phyloP scores from a whole-genome alignment of 1,284 basidiomycete species.

The Taiwanofungus camphoratus region DNA sequence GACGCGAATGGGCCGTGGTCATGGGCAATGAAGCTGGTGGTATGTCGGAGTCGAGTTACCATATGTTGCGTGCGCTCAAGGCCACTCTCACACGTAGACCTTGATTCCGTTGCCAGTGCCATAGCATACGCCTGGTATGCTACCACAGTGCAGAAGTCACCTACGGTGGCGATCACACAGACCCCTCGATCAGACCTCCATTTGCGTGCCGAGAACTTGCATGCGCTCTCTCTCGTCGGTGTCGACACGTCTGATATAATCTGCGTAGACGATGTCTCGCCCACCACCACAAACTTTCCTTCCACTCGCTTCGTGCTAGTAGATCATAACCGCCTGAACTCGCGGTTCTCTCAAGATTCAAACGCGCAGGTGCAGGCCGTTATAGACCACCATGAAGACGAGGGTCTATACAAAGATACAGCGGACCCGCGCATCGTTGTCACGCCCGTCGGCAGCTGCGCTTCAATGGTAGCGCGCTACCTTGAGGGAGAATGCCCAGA shows the following conservation, averaged over 20 bases:
- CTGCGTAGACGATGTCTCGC: slow-evolving; percentile 49
- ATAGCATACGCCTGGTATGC: slow-evolving; percentile 76
- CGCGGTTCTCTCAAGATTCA: slow-evolving; percentile 41
- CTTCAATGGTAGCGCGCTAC: slow-evolving; percentile 66
- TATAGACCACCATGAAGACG: slow-evolving; percentile 94
- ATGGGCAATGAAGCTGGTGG: slow-evolving; percentile 94
- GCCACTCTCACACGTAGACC: slow-evolving; percentile 48
- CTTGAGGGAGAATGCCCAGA: slow-evolving; percentile 35
- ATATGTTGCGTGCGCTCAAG: not conserved
- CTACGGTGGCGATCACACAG: slow-evolving; percentile 72
- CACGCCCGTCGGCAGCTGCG: slow-evolving; percentile 67
- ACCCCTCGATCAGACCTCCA: slow-evolving; percentile 64
- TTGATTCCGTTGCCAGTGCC: slow-evolving; percentile 82
- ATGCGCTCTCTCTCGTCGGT: slow-evolving; percentile 60
- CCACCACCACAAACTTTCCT: slow-evolving; percentile 39
- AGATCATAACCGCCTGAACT: slow-evolving; percentile 81
- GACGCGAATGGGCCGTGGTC: slow-evolving; percentile 69
- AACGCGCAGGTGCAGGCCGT: slow-evolving; percentile 62
- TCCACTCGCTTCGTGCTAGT: slow-evolving; percentile 75
- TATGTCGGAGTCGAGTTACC: slow-evolving; percentile 29
- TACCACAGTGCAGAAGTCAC: slow-evolving; percentile 41
- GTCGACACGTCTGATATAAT: slow-evolving; percentile 49
- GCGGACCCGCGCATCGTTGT: slow-evolving; percentile 66
- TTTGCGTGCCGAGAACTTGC: slow-evolving; percentile 84
- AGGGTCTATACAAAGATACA: slow-evolving; percentile 54